Percentiles rank a stretch among this genome's conserved stretches.
Conservation (phyloP, 441 rosid species). For the Metrosideros polymorpha region DNA sequence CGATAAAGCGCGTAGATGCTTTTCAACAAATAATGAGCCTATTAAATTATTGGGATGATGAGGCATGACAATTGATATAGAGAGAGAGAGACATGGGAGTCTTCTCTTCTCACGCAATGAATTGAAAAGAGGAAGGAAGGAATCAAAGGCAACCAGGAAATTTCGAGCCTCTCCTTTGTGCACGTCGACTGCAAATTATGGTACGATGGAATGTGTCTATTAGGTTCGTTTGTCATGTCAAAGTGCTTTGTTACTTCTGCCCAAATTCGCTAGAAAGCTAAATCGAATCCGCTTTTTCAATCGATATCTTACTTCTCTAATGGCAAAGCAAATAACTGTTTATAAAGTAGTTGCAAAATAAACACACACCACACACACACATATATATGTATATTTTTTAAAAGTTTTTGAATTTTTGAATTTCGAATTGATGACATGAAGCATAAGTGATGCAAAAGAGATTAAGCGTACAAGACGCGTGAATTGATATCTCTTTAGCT, state of each 20-base stretch:
- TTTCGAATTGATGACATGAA: neutral
- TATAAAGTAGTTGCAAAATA: neutral
- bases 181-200: neutral
- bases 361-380: rapidly evolving
- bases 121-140: neutral
- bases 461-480: neutral
- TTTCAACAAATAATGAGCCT: neutral
- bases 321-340: neutral
- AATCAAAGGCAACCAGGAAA: neutral
- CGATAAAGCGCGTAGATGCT: too few species aligned
- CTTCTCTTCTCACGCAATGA: neutral
- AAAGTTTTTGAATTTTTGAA: neutral
- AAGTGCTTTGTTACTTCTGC: neutral
- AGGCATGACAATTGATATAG: neutral
- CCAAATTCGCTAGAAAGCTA: neutral
- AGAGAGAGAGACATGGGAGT: too few species aligned
- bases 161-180: neutral
- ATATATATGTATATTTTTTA: neutral
- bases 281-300: neutral
- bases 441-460: neutral
- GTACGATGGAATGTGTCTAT: neutral
- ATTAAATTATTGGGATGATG: neutral
- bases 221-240: neutral
- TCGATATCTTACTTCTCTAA: too few species aligned
- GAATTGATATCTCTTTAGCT: neutral